Conservation (phyloP, 208 protist genomes). For the Leishmania arabica region DNA sequence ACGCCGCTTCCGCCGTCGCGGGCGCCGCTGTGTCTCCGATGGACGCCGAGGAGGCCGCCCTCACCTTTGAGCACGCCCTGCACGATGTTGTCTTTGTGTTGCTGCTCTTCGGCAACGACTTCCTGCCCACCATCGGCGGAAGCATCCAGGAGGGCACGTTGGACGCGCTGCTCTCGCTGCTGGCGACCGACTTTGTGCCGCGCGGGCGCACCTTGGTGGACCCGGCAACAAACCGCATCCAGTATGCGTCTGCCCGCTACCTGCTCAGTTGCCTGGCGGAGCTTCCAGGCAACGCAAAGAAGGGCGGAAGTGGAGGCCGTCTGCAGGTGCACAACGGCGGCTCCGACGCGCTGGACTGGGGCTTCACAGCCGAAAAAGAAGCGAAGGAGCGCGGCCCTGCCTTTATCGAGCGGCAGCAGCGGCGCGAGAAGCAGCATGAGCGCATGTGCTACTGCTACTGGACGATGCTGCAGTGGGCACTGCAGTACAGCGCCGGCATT, state of each 20-base stretch:
- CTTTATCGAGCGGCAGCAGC: constrained; percentile 44
- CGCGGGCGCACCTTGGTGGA: constrained; percentile 72
- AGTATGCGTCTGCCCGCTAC: constrained; percentile 77
- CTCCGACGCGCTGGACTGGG: constrained; percentile 30
- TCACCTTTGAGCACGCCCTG: constrained; percentile 64
- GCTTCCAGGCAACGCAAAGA: constrained; percentile 41
- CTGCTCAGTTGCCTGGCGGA: constrained; percentile 78
- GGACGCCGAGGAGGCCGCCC: constrained; percentile 15
- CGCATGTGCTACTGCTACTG: constrained; percentile 88
- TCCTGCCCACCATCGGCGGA: constrained; percentile 96
- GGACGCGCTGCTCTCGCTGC: constrained; percentile 83
- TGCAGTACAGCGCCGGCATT: constrained; percentile 85
- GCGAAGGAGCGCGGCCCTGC: constrained; percentile 23
- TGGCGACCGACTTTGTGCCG: constrained; percentile 84
- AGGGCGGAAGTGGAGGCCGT: constrained; percentile 16
- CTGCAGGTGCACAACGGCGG: constrained; percentile 51
- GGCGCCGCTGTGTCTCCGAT: neutral
- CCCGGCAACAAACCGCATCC: constrained; percentile 70
- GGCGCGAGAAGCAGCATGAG: constrained; percentile 51
- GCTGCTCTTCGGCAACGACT: constrained; percentile 99
- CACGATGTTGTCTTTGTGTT: constrained; percentile 98
- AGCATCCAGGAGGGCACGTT: constrained; percentile 95
- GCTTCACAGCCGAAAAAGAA: constrained; percentile 19
- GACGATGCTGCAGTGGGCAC: constrained; percentile 91
- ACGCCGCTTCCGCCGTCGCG: neutral